These are phyloP conservation scores for Penicillium verrucosum DNA, from an alignment of 2,329 filamentous ascomycete genomes.

Conservation along the genomic window DNA sequence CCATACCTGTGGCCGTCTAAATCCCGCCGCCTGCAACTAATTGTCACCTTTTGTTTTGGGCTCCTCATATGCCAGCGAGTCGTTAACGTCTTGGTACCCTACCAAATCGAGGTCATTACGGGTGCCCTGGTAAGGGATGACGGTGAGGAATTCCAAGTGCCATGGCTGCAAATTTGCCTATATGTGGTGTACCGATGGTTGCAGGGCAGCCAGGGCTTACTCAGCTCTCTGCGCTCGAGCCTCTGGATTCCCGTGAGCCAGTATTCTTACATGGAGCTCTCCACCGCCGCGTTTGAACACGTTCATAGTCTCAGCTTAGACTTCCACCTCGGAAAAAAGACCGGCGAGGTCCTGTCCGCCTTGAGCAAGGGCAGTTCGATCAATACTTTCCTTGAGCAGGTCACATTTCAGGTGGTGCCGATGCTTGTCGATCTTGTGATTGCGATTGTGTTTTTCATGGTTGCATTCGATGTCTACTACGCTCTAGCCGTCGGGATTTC, in stretches of 20 bases:
- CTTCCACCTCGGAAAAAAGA: slow-evolving; percentile 95
- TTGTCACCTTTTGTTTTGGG: slow-evolving; percentile 77
- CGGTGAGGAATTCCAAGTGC: slow-evolving; percentile 54
- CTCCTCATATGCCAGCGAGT: slow-evolving; percentile 76
- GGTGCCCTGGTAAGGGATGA: slow-evolving; percentile 61
- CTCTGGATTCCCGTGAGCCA: slow-evolving; percentile 97
- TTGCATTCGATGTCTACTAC: slow-evolving; percentile 81
- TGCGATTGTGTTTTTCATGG: slow-evolving; percentile 76
- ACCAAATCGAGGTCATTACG: slow-evolving; percentile 77
- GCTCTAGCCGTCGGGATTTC: slow-evolving; percentile 85
- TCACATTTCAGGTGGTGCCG: slow-evolving; percentile 91
- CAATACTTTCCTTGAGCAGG: slow-evolving; percentile 92
- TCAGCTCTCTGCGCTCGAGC: slow-evolving; percentile 76
- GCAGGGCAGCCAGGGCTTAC: slow-evolving; percentile 82
- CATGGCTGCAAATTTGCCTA: slow-evolving; percentile 70
- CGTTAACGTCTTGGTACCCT: slow-evolving; percentile 82
- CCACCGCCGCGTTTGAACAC: slow-evolving; percentile 93
- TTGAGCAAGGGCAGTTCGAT: slow-evolving; percentile 95
- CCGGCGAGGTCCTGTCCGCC: slow-evolving; percentile 90
- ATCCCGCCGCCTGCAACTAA: slow-evolving; percentile 67
- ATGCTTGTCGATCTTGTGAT: slow-evolving; percentile 89
- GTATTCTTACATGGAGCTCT: slow-evolving; percentile 92
- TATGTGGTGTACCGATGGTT: slow-evolving; percentile 77
- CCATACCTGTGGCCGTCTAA: slow-evolving; percentile 95
- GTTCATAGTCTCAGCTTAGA: slow-evolving; percentile 93